Evolutionary conservation across 192 early-diverging fungal species (phyloP).

Genomic region (Coemansia sp.): DNA sequence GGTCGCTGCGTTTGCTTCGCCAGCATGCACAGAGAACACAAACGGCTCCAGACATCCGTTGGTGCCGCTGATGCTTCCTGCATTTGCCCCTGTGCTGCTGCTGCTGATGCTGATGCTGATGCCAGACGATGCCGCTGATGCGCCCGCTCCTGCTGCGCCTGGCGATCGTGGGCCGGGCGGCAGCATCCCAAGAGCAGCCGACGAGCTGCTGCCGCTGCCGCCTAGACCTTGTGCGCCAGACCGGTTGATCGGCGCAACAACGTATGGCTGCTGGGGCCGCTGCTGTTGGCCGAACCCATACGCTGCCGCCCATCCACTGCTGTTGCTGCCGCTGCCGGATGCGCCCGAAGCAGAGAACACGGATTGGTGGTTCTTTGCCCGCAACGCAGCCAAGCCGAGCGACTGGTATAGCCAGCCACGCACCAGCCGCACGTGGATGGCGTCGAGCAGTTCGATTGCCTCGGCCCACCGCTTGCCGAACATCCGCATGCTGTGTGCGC

Average conservation of each 20-base stretch:
- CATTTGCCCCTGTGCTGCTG: neutral
- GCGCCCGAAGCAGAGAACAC: conserved; percentile 7
- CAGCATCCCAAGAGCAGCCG: neutral
- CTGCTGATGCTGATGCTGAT: too few species aligned
- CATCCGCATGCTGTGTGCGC: conserved; percentile 39
- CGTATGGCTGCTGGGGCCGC: conserved; percentile 13
- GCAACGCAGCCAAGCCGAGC: conserved; percentile 9
- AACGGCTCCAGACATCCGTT: conserved; percentile 34
- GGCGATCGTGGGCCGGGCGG: neutral
- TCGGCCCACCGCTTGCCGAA: conserved; percentile 47
- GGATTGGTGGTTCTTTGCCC: conserved; percentile 11
- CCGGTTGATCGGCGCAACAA: conserved; percentile 21
- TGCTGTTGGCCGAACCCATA: neutral
- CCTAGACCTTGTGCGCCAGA: conserved; percentile 12
- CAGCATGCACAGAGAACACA: conserved; percentile 51
- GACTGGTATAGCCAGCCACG: conserved; percentile 53
- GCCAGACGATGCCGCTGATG: neutral
- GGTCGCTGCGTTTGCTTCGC: conserved; percentile 38
- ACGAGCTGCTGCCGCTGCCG: neutral
- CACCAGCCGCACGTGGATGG: conserved; percentile 37
- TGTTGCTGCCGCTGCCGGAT: neutral
- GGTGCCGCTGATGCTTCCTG: conserved; percentile 7
- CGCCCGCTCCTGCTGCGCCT: neutral
- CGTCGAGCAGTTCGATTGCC: conserved; percentile 24
- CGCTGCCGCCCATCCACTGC: conserved; percentile 2